phyloP scores from a whole-genome alignment of 1,139 yeast genomes.

The Pichia sp. region DNA sequence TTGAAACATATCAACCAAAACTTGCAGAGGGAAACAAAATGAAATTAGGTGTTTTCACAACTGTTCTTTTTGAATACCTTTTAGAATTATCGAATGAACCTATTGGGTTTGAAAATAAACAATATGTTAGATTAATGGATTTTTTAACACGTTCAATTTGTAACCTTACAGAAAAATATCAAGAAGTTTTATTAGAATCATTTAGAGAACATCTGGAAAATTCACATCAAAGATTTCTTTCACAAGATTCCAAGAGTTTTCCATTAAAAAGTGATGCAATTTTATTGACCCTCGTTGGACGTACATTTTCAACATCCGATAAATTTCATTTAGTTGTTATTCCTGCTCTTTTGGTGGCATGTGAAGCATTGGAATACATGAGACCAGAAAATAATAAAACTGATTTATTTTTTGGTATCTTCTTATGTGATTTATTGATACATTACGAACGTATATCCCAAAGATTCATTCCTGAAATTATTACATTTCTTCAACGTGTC shows the following conservation, averaged over 20 bases:
- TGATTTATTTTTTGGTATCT: constrained; percentile 46
- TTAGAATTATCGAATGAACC: constrained; percentile 35
- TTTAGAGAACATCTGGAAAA: constrained; percentile 42
- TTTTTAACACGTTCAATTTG: constrained; percentile 38
- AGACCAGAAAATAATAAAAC: constrained; percentile 31
- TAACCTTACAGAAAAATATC: constrained; percentile 59
- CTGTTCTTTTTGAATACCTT: constrained; percentile 59
- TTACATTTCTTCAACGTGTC: constrained; percentile 51
- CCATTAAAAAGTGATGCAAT: constrained; percentile 52
- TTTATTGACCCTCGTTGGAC: constrained; percentile 65
- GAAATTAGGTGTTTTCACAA: constrained; percentile 58
- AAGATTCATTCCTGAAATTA: constrained; percentile 76
- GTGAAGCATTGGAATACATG: constrained; percentile 57
- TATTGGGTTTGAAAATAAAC: constrained; percentile 5
- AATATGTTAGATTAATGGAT: constrained; percentile 41
- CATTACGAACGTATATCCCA: constrained; percentile 76
- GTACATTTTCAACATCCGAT: constrained; percentile 87
- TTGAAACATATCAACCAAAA: constrained; percentile 65
- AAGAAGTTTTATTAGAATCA: constrained; percentile 53
- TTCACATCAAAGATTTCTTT: constrained; percentile 43
- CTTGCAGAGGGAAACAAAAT: constrained; percentile 79
- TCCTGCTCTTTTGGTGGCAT: constrained; percentile 69
- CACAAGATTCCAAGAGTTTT: constrained; percentile 18
- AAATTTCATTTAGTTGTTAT: constrained; percentile 89
- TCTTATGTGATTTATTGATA: constrained; percentile 56